Evolutionary conservation across 75 land plant genomes (phyloP).

Genomic region (Ceratopteris richardii): DNA sequence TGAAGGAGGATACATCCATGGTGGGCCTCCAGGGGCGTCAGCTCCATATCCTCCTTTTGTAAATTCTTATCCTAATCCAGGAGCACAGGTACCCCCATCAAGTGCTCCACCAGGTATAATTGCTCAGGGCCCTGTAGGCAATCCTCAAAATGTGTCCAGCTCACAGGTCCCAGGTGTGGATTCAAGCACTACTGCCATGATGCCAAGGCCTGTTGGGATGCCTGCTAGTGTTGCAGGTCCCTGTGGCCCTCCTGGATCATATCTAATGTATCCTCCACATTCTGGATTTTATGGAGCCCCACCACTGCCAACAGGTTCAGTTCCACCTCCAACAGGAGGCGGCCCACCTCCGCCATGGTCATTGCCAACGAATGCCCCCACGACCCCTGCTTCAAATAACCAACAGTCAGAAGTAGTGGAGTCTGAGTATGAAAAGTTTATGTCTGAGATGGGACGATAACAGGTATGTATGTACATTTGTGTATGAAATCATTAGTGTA

Average conservation of each 20-base stretch:
- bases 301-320: slow-evolving; percentile 34
- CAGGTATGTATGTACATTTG: slow-evolving; percentile 2
- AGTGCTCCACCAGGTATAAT: slow-evolving; percentile 35
- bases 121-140: slow-evolving; percentile 43
- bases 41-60: slow-evolving; percentile 7
- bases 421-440: slow-evolving; percentile 86
- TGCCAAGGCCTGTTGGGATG: slow-evolving; percentile 23
- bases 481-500: too few species aligned
- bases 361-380: slow-evolving; percentile 18
- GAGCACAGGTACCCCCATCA: neutral
- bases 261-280: slow-evolving; percentile 23
- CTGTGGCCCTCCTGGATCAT: slow-evolving; percentile 14
- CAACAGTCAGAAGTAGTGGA: slow-evolving; percentile 47
- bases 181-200: slow-evolving; percentile 22
- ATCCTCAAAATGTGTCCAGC: slow-evolving; percentile 13
- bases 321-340: slow-evolving; percentile 19
- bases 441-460: slow-evolving; percentile 72
- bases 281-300: slow-evolving; percentile 42
- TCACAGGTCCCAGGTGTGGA: slow-evolving; percentile 27
- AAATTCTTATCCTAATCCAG: slow-evolving; percentile 38
- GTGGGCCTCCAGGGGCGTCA: slow-evolving; percentile 3
- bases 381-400: slow-evolving; percentile 22
- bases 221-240: slow-evolving; percentile 33
- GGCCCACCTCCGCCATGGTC: slow-evolving; percentile 33
- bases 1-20: neutral